Evolutionary conservation across 306 rosid species (phyloP).

Genomic region (Purshia tridentata): DNA sequence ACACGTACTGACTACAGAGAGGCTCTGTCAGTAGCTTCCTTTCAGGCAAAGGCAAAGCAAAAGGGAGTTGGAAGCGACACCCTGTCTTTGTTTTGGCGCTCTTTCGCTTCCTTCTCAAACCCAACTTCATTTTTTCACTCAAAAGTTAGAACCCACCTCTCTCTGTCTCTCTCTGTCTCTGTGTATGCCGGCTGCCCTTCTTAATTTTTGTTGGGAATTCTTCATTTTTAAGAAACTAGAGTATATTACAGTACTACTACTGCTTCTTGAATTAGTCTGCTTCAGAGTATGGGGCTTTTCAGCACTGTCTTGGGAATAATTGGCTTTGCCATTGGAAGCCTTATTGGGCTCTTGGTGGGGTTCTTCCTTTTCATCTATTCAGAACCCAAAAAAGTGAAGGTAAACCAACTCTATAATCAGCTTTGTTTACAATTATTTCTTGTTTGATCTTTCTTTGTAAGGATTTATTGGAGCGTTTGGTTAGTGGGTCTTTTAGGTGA

Average conservation of each 20-base stretch:
- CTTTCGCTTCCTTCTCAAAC: background rate
- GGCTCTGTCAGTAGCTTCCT: background rate
- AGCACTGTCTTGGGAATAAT: conserved; percentile 51
- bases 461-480: background rate
- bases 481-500: conserved; percentile 2
- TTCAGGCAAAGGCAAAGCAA: background rate
- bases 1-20: background rate
- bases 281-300: conserved; percentile 48
- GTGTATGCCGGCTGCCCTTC: background rate
- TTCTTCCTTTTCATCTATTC: conserved; percentile 66
- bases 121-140: background rate
- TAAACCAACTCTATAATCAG: conserved; percentile 2
- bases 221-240: background rate
- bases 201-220: background rate
- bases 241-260: background rate
- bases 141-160: background rate
- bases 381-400: conserved; percentile 57
- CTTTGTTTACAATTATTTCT: background rate
- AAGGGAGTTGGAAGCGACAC: background rate
- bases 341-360: conserved; percentile 61
- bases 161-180: too few species aligned
- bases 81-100: conserved; percentile 4
- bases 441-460: background rate
- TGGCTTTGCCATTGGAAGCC: conserved; percentile 64
- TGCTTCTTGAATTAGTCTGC: conserved; percentile 2